These are phyloP conservation scores for Thelephora ganbajun DNA, from an alignment of 768 basidiomycete genomes.

Conservation along the genomic window DNA sequence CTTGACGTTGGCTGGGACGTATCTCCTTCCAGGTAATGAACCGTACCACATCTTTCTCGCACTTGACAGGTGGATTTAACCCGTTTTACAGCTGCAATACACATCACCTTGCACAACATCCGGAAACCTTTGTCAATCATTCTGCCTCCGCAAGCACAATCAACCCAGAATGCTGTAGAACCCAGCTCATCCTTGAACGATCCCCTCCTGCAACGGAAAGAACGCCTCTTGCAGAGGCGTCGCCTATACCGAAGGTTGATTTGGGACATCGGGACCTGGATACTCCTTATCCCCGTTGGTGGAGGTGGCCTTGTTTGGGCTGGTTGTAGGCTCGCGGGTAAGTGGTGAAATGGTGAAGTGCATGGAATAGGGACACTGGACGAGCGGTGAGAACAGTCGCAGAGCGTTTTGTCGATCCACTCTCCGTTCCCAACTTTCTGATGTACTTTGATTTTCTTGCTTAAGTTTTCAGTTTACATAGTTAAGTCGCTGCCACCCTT, in stretches of 20 bases:
- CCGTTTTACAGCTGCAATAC: conserved; percentile 40
- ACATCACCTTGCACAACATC: conserved; percentile 76
- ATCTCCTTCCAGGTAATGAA: conserved; percentile 43
- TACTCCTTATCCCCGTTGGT: conserved; percentile 50
- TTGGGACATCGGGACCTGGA: conserved; percentile 79
- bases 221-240: conserved; percentile 64
- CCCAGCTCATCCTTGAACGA: conserved; percentile 29
- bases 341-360: conserved; percentile 27
- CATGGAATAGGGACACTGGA: too few relatives aligned
- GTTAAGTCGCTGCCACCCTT: too few relatives aligned
- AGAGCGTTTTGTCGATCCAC: too few relatives aligned
- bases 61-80: neutral
- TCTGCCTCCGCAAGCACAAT: conserved; percentile 30
- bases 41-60: neutral
- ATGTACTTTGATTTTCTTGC: too few relatives aligned
- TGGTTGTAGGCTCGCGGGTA: conserved; percentile 32
- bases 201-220: conserved; percentile 76
- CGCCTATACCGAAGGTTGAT: conserved; percentile 58
- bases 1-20: conserved; percentile 40
- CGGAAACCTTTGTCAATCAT: conserved; percentile 75
- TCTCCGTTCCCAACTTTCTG: too few relatives aligned
- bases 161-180: conserved; percentile 16
- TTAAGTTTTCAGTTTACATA: too few relatives aligned
- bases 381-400: too few relatives aligned
- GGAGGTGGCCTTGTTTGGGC: conserved; percentile 43